Percentiles rank a stretch among this genome's conserved stretches.
Evolutionary conservation across 257 asterid genomes (phyloP).

Genomic region (Nicotiana paniculata): DNA sequence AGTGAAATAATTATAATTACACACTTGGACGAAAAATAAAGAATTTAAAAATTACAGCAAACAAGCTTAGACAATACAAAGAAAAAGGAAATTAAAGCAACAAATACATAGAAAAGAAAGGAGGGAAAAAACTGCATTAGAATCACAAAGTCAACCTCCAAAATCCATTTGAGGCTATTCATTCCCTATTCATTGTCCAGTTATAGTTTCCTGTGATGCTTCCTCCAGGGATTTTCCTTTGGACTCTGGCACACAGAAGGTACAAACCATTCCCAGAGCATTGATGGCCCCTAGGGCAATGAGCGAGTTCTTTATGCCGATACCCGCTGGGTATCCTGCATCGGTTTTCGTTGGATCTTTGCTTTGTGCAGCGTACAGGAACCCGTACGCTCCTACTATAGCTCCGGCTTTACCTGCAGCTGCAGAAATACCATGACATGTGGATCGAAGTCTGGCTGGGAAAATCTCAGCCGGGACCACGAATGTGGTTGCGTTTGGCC

Average conservation of each 20-base stretch:
- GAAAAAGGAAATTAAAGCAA: neutral
- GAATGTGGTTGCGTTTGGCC: constrained; percentile 27
- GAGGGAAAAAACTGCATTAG: neutral
- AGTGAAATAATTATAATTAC: neutral
- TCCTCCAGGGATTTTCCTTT: constrained; percentile 6
- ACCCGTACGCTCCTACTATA: constrained; percentile 24
- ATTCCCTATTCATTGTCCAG: neutral
- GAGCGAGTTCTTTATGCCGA: constrained; percentile 20
- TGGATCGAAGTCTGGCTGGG: constrained; percentile 24
- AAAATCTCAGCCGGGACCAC: constrained; percentile 9
- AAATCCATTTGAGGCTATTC: neutral
- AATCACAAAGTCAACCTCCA: no score
- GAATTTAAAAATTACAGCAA: neutral
- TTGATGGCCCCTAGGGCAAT: constrained; percentile 11
- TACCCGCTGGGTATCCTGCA: constrained; percentile 21
- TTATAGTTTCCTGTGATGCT: neutral
- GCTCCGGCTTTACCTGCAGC: constrained; percentile 36
- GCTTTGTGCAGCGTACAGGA: constrained; percentile 20
- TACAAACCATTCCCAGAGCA: constrained; percentile 4
- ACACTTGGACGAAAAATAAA: neutral
- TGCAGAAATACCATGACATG: constrained; percentile 26
- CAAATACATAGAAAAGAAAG: neutral
- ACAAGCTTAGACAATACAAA: neutral
- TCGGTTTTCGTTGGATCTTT: constrained; percentile 9
- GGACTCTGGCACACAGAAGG: constrained; percentile 22